Percentiles rank a stretch among this genome's conserved stretches.
phyloP scores from a whole-genome alignment of 2,329 filamentous ascomycete genomes.

The Phialemoniopsis sp. region DNA sequence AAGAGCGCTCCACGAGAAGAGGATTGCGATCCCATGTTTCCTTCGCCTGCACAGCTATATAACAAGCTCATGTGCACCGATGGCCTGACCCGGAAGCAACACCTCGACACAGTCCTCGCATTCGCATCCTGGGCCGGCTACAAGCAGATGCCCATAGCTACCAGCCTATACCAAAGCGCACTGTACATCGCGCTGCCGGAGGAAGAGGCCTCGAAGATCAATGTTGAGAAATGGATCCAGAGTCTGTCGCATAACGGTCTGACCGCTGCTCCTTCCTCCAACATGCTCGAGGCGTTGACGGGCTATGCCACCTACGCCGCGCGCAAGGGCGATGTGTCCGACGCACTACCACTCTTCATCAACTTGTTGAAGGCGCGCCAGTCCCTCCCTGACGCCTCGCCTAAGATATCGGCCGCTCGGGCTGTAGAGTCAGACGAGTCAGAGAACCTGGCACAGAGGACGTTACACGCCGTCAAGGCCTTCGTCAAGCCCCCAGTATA shows the following conservation, averaged over 20 bases:
- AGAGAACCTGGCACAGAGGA: slow-evolving; percentile 7
- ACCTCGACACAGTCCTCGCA: slow-evolving; percentile 74
- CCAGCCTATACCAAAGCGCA: slow-evolving; percentile 71
- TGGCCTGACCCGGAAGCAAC: slow-evolving; percentile 76
- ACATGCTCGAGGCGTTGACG: slow-evolving; percentile 72
- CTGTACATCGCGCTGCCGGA: slow-evolving; percentile 67
- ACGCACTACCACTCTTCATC: slow-evolving; percentile 78
- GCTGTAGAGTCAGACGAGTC: background rate
- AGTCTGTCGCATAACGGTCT: slow-evolving; percentile 48
- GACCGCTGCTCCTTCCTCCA: slow-evolving; percentile 59
- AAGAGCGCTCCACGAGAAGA: slow-evolving; percentile 66
- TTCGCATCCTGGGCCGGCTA: slow-evolving; percentile 85
- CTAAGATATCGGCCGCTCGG: no score
- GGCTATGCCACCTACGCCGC: slow-evolving; percentile 77
- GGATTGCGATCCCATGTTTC: slow-evolving; percentile 67
- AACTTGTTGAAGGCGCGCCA: slow-evolving; percentile 79
- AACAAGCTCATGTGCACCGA: slow-evolving; percentile 75
- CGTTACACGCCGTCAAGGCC: slow-evolving; percentile 12
- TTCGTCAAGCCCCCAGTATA: slow-evolving; percentile 52
- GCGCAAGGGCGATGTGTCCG: slow-evolving; percentile 57
- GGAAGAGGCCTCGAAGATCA: slow-evolving; percentile 39
- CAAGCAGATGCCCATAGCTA: slow-evolving; percentile 61
- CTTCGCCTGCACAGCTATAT: slow-evolving; percentile 72
- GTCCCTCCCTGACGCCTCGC: slow-evolving; percentile 38
- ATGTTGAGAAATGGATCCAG: slow-evolving; percentile 22